A percentile compares a stretch with the other conserved stretches of the same genome.
Evolutionary conservation across 2,329 filamentous ascomycete species (phyloP).

Genomic region (Calonectria hongkongensis): DNA sequence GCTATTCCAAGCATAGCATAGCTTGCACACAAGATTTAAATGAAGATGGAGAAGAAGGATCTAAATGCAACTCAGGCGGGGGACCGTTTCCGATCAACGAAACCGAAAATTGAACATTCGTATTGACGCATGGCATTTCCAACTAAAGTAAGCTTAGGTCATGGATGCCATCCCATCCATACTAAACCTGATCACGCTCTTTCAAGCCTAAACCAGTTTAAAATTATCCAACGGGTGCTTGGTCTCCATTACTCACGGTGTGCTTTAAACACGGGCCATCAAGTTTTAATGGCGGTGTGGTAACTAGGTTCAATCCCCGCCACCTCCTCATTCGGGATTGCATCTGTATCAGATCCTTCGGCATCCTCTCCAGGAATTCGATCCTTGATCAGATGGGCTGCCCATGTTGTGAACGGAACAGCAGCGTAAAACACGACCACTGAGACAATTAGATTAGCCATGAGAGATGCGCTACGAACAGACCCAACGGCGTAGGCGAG

Average conservation of each 20-base stretch:
- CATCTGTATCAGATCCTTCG: not conserved
- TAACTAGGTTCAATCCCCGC: not conserved
- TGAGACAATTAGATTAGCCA: constrained; percentile 9
- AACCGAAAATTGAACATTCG: not conserved
- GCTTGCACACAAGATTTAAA: not conserved
- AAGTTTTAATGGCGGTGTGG: not conserved
- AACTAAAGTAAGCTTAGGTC: no score
- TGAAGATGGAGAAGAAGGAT: not conserved
- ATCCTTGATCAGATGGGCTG: constrained; percentile 4
- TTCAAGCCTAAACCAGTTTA: no score
- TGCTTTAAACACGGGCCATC: not conserved
- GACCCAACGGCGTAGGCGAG: constrained; percentile 7
- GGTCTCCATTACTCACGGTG: no score
- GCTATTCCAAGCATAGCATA: not conserved
- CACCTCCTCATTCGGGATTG: not conserved
- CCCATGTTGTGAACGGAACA: constrained; percentile 13
- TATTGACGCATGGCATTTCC: no score
- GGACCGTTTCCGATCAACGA: not conserved
- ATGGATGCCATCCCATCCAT: no score
- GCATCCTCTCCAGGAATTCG: not conserved
- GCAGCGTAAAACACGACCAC: constrained; percentile 16
- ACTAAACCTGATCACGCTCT: no score
- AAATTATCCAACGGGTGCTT: no score
- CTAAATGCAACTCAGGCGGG: not conserved
- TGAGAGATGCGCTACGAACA: constrained; percentile 16